Conservation (phyloP, 2,329 filamentous ascomycete genomes). For the Samsoniella hepiali region DNA sequence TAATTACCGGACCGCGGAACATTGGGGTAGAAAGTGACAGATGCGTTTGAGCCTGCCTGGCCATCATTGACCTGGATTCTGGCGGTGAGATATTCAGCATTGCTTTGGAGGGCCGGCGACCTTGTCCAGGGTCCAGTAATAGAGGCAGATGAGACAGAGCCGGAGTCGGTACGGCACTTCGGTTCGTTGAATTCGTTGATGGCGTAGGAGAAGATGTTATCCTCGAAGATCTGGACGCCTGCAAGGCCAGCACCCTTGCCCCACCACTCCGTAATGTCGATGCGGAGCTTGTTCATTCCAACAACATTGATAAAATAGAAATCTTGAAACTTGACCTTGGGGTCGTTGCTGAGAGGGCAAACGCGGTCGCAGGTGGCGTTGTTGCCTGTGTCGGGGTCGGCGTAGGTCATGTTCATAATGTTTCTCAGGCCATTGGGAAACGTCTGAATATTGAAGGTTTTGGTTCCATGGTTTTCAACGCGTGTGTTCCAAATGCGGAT, state of each 20-base stretch:
- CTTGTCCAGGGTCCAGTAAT: constrained; percentile 71
- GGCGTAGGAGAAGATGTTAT: constrained; percentile 82
- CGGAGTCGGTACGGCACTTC: constrained; percentile 58
- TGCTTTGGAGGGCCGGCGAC: constrained; percentile 65
- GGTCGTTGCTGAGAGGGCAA: constrained; percentile 78
- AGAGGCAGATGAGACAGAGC: constrained; percentile 59
- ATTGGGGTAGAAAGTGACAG: constrained; percentile 77
- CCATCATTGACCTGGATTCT: constrained; percentile 55
- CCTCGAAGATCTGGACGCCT: constrained; percentile 82
- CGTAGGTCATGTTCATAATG: constrained; percentile 94
- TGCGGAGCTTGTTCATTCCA: constrained; percentile 81
- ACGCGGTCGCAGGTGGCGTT: constrained; percentile 72
- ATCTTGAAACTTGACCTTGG: constrained; percentile 70
- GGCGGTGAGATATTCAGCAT: constrained; percentile 73
- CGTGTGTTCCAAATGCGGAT: constrained; percentile 86
- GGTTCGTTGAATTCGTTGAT: constrained; percentile 88
- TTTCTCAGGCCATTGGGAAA: constrained; percentile 62
- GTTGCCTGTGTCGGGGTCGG: constrained; percentile 67
- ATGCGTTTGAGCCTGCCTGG: constrained; percentile 50
- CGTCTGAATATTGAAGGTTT: constrained; percentile 82
- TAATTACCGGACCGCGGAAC: constrained; percentile 90
- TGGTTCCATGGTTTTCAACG: constrained; percentile 78
- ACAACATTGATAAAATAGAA: constrained; percentile 86
- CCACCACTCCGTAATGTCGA: constrained; percentile 86
- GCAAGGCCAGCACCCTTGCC: constrained; percentile 79